Base-by-base conservation (phyloP, 2,329 filamentous ascomycete genomes). In the Alternaria consortialis region DNA sequence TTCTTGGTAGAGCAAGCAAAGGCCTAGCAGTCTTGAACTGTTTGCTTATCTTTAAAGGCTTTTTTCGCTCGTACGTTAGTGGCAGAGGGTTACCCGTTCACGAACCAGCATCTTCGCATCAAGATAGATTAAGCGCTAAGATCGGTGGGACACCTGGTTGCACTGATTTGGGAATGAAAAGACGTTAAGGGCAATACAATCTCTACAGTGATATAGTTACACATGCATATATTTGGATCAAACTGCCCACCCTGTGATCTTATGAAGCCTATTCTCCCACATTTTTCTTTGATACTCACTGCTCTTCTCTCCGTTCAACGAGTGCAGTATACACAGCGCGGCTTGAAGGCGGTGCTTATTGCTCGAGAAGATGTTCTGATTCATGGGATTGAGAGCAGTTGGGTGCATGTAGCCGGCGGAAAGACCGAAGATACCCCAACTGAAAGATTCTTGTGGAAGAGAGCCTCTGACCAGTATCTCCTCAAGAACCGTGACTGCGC, bases 361-460 rank as follows among this genome's bases (percentile, higher is more conserved):
- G 1, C 37, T 27, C 4, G 36, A 32, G 27, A 72, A 68, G 12
- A 48, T 20, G 50, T 58, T 52, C 15, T 39, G 17, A 23, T 36
- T 29, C 42, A 20, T 34, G 34, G 58, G 11, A 31, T 56, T 15
- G 40, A 25, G 37, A 13, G 23, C 12, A 4, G n/a, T 48, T 29
- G 50, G 48, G 15, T 56, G 54, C 12, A 67, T 57, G 37, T 69
- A 68, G 11, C 70, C 71, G 8, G 69, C 48, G 5, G 63, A 54
- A 13, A 73, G 40, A 5, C 63, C 69, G 6, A 43, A 64, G 1
- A 72, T 46, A 4, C 64, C 68, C 68, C 71, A 73, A 0, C 62
- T 67, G 23, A 69, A 70, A 1, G 55, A 59, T 42, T 69, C 67
- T 4, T 59, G 54, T 23, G 66, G 53, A 2, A 72, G 40, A 2